Conservation (phyloP, 345 rosid species). For the Eucalyptus rudis region DNA sequence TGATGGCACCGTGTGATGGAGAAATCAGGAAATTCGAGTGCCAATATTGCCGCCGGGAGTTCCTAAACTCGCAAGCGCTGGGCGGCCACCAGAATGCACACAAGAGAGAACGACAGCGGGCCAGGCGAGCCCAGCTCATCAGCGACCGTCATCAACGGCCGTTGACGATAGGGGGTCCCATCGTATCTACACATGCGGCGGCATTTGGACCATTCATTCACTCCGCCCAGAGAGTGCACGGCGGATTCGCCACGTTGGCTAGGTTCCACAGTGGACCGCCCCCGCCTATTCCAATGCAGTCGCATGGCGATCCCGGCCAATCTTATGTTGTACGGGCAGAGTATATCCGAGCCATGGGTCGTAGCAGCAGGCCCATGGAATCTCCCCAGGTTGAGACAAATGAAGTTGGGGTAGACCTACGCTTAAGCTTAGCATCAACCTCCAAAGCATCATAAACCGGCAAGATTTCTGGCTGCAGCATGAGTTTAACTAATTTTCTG, state of each 20-base stretch:
- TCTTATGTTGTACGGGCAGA: not conserved
- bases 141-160: not conserved
- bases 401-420: not conserved
- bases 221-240: not conserved
- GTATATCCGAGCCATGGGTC: not conserved
- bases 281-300: not conserved
- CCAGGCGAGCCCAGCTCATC: slow-evolving; percentile 1
- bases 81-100: slow-evolving; percentile 57
- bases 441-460: not conserved
- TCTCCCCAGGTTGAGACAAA: not conserved
- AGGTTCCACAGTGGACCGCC: not conserved
- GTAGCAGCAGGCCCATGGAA: not conserved
- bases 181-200: not conserved
- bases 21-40: slow-evolving; percentile 25
- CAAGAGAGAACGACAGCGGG: slow-evolving; percentile 34
- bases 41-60: slow-evolving; percentile 22
- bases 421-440: not conserved
- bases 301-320: not conserved
- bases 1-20: not conserved
- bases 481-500: not conserved
- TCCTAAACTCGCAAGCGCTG: slow-evolving; percentile 38
- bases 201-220: not conserved
- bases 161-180: not conserved
- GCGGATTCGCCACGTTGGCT: not conserved
- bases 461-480: not conserved